A percentile compares a stretch with the other conserved stretches of the same genome.
Conservation (phyloP, 345 rosid species). For the Xanthoceras sorbifolium region DNA sequence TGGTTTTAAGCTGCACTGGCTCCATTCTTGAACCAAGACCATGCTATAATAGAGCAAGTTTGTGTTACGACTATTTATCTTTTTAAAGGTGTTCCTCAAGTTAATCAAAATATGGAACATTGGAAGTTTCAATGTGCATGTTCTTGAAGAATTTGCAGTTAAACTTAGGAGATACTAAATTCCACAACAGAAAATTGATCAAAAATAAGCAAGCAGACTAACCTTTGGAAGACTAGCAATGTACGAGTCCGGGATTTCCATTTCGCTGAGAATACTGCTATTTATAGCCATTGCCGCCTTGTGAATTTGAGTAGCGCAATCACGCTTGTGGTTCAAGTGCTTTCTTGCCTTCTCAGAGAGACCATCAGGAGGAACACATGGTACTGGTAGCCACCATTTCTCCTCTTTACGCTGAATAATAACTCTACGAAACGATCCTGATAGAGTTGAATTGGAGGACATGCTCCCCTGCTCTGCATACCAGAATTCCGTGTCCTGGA, state of each 20-base stretch:
- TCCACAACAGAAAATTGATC: background rate
- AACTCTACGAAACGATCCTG: slow-evolving; percentile 75
- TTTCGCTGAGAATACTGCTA: slow-evolving; percentile 73
- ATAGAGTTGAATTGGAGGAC: slow-evolving; percentile 64
- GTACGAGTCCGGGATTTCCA: slow-evolving; percentile 89
- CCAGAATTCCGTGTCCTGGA: slow-evolving; percentile 83
- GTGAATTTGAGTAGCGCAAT: slow-evolving; percentile 81
- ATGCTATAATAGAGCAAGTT: too few species aligned
- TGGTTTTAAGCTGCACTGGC: too few species aligned
- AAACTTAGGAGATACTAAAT: too few species aligned
- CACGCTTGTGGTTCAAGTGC: slow-evolving; percentile 61
- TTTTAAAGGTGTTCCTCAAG: too few species aligned
- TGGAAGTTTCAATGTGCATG: too few species aligned
- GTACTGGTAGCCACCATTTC: slow-evolving; percentile 98
- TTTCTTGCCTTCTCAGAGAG: slow-evolving; percentile 83
- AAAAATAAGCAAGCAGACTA: slow-evolving; percentile 2
- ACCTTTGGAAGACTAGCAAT: slow-evolving; percentile 91
- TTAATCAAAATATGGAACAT: too few species aligned
- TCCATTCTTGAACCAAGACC: too few species aligned
- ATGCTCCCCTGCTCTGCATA: slow-evolving; percentile 86
- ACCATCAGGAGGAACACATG: slow-evolving; percentile 73
- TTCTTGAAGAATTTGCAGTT: too few species aligned
- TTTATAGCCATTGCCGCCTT: slow-evolving; percentile 98
- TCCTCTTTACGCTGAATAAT: slow-evolving; percentile 77
- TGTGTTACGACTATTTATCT: too few species aligned